These are phyloP conservation scores for Cicer chorassanicum DNA, from an alignment of 306 rosid genomes.

Conservation along the genomic window DNA sequence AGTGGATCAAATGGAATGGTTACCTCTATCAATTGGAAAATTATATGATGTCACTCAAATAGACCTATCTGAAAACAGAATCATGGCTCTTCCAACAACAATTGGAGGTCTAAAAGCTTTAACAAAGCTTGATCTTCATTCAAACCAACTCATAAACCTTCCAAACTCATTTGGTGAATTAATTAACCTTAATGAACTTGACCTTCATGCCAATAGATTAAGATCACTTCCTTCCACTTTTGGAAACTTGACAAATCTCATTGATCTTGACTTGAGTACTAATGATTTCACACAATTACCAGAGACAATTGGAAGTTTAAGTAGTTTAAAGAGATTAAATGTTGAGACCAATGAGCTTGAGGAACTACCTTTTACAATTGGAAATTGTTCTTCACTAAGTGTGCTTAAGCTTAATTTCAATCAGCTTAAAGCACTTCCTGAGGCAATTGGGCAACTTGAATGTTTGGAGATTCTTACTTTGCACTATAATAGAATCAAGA, in stretches of 20 bases:
- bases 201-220: constrained; percentile 76
- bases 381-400: constrained; percentile 66
- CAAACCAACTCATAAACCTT: constrained; percentile 85
- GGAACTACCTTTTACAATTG: constrained; percentile 81
- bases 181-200: constrained; percentile 70
- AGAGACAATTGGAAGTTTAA: constrained; percentile 66
- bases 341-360: constrained; percentile 80
- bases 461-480: constrained; percentile 69
- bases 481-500: constrained; percentile 80
- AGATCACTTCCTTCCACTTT: constrained; percentile 78
- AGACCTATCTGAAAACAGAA: constrained; percentile 79
- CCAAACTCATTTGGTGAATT: constrained; percentile 85
- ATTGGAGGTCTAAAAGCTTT: constrained; percentile 71
- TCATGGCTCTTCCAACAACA: constrained; percentile 87
- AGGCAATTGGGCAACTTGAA: constrained; percentile 87
- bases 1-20: constrained; percentile 82
- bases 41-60: constrained; percentile 65
- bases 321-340: constrained; percentile 62
- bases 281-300: constrained; percentile 71
- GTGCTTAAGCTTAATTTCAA: constrained; percentile 79
- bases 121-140: constrained; percentile 79
- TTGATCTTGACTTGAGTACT: constrained; percentile 75
- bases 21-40: constrained; percentile 88
- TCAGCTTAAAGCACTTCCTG: constrained; percentile 82
- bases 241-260: constrained; percentile 67